Evolutionary conservation across 495 filamentous ascomycete genomes (phyloP).

Genomic region (Mytilinidion resinicola): DNA sequence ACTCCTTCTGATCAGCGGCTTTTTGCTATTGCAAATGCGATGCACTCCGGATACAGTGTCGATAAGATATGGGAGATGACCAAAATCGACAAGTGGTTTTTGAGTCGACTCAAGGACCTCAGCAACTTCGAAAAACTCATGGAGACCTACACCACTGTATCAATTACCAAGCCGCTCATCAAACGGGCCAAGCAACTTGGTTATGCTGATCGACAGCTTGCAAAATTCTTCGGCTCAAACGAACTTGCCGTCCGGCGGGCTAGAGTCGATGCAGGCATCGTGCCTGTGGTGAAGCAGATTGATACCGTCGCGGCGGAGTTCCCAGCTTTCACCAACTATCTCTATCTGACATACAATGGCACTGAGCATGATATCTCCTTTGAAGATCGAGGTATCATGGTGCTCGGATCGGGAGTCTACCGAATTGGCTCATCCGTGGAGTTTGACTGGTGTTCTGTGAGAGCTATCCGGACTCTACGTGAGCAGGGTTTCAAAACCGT

Average conservation of each 20-base stretch:
- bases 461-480: constrained; percentile 87
- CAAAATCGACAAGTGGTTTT: constrained; percentile 97
- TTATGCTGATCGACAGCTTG: constrained; percentile 88
- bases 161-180: constrained; percentile 58
- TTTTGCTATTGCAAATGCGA: constrained; percentile 96
- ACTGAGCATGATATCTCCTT: constrained; percentile 80
- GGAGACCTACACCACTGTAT: constrained; percentile 61
- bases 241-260: constrained; percentile 79
- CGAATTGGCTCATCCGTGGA: constrained; percentile 96
- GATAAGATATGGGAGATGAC: constrained; percentile 98
- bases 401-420: constrained; percentile 94
- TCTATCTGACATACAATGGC: constrained; percentile 94
- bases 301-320: constrained; percentile 98
- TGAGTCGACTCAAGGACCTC: constrained; percentile 80
- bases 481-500: constrained; percentile 88
- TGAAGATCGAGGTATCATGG: constrained; percentile 87
- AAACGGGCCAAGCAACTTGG: constrained; percentile 85
- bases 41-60: constrained; percentile 87
- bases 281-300: constrained; percentile 91
- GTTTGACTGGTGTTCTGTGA: constrained; percentile 99
- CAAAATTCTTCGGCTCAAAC: constrained; percentile 88
- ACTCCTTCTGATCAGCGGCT: constrained; percentile 95
- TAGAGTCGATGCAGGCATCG: constrained; percentile 77
- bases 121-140: constrained; percentile 81
- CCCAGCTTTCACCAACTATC: constrained; percentile 90